Percentiles rank a stretch among this genome's conserved stretches.
These are phyloP conservation scores for Saccharum officinarum DNA, from an alignment of 176 grass and related monocot genomes.

Conservation along the genomic window DNA sequence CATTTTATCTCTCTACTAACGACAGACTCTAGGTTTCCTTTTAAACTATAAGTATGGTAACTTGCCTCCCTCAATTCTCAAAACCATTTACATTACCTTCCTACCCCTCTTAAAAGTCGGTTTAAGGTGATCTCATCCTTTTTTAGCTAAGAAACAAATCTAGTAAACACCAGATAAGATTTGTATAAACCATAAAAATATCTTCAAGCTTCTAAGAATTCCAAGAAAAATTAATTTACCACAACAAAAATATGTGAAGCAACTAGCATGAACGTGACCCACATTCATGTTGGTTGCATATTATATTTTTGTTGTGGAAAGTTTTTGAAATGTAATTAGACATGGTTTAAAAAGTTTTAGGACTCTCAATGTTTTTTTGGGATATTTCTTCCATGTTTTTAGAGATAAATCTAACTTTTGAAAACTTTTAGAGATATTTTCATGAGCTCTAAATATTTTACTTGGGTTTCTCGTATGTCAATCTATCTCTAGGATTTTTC, in stretches of 20 bases:
- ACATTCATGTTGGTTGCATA: neutral
- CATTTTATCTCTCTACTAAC: neutral
- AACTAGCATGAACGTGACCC: neutral
- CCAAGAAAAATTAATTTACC: too few species aligned
- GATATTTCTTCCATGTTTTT: neutral
- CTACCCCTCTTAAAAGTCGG: accelerated
- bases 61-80: neutral
- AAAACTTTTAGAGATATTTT: neutral
- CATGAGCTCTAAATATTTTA: too few species aligned
- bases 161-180: neutral
- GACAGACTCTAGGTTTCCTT: neutral
- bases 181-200: neutral
- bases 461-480: too few species aligned
- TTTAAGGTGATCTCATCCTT: neutral
- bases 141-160: neutral
- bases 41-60: neutral
- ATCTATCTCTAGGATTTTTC: too few species aligned
- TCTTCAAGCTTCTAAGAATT: too few species aligned
- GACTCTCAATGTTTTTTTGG: neutral
- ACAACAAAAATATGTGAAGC: neutral
- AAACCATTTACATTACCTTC: neutral
- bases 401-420: neutral
- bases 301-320: neutral
- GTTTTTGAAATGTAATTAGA: neutral
- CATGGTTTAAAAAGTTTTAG: neutral